Conservation (phyloP, 345 rosid species). For the Durio zibethinus region DNA sequence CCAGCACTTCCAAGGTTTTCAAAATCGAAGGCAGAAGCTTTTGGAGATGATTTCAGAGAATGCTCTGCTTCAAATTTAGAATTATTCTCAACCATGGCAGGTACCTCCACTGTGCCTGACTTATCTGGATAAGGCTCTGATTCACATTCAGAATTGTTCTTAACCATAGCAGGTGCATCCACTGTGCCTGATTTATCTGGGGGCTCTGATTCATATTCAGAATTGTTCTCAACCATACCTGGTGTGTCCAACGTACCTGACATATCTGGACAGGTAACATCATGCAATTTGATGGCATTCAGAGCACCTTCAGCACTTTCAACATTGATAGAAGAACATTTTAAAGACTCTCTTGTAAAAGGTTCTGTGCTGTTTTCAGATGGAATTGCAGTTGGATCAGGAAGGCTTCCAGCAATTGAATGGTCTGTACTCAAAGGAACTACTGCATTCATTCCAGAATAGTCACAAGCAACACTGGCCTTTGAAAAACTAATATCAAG, state of each 20-base stretch:
- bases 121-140: neutral
- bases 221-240: neutral
- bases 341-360: neutral
- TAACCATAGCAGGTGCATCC: neutral
- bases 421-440: conserved; percentile 15
- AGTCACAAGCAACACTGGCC: conserved; percentile 9
- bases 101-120: conserved; percentile 9
- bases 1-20: neutral
- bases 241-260: conserved; percentile 5
- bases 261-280: neutral
- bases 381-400: conserved; percentile 12
- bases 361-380: conserved; percentile 14
- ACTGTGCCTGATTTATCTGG: neutral
- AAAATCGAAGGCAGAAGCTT: neutral
- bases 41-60: conserved; percentile 7
- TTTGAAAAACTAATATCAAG: conserved; percentile 4
- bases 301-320: neutral
- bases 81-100: conserved; percentile 4
- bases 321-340: neutral
- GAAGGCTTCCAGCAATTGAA: conserved; percentile 10
- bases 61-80: conserved; percentile 4
- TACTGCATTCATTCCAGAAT: conserved; percentile 14
- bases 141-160: neutral
- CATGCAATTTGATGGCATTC: neutral
- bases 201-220: conserved; percentile 5